phyloP scores from a whole-genome alignment of 306 rosid genomes.

The Dalbergia cochinchinensis region DNA sequence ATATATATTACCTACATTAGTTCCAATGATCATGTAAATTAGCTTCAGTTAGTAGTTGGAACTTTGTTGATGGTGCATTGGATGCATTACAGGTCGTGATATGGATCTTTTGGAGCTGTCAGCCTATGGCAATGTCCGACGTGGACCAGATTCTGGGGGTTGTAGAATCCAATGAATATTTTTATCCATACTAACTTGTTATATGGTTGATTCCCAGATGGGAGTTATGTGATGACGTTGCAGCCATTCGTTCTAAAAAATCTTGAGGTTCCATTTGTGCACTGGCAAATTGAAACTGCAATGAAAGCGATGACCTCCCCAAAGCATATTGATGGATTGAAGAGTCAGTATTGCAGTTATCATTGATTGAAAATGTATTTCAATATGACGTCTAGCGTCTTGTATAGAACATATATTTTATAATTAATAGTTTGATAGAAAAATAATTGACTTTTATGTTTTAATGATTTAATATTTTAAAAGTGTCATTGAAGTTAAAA shows the following conservation, averaged over 20 bases:
- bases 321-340: neutral
- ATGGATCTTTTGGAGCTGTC: conserved; percentile 95
- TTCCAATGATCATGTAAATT: neutral
- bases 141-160: conserved; percentile 78
- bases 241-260: conserved; percentile 12
- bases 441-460: too few species aligned
- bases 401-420: too few species aligned
- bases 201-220: conserved; percentile 32
- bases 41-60: conserved; percentile 34
- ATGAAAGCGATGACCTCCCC: conserved; percentile 26
- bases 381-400: too few species aligned
- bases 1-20: neutral
- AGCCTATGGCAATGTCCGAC: conserved; percentile 83
- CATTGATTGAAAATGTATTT: too few species aligned
- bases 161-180: conserved; percentile 81
- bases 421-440: too few species aligned
- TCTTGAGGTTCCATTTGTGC: conserved; percentile 23
- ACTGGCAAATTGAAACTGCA: conserved; percentile 20
- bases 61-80: conserved; percentile 23
- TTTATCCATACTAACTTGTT: conserved; percentile 23
- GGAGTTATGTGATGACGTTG: conserved; percentile 33
- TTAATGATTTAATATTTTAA: too few species aligned
- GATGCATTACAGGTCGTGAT: conserved; percentile 72
- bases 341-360: neutral
- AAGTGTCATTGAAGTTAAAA: neutral